Evolutionary conservation across 106 monocot species (phyloP), one percentile per base, ranked within the genome.

Genomic region (Acorus gramineus): DNA sequence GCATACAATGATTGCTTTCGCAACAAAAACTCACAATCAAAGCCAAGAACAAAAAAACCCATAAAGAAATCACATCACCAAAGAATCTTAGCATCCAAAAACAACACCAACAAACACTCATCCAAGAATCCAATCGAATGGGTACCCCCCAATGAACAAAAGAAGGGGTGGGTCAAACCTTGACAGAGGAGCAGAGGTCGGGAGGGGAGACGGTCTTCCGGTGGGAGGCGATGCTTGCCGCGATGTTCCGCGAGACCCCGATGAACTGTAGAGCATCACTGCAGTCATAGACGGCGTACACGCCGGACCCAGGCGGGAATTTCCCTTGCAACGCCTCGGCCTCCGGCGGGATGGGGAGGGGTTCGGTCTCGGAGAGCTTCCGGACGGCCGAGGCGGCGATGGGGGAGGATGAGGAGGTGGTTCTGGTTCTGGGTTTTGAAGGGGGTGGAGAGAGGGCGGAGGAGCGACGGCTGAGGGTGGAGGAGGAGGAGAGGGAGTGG

Each of bases 191-290:
- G 71, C 95, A 96, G 42, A 96, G 80, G 4, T 80, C 78, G 28
- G 90, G 87, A n/a, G 82, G 47, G 11, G 58, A 28, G 28, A 28
- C 77, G 43, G 50, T 42, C 74, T 87, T 87, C 3, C 67, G 44
- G 62, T 96, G 95, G 2, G 57, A 56, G 4, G 55, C 76, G 58
- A 96, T 52, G 69, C 84, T 90, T 46, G 79, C 82, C 4, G 76
- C 85, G 11, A 92, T 55, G 69, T 85, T 88, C 6, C 96, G 79
- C 3, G 96, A 78, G 2, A 98, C 73, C 53, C 96, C 96, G 49
- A 98, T 61, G 74, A 92, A 98, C 81, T 98, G 96, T n/a, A 98
- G 85, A 11, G 73, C 85, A 3, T 79, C 96, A 10, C 69, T 65
- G 45, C 67, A 52, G 54, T 91, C 96, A 66, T 83, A 92, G 54